Evolutionary conservation across 176 grass and related monocot species (phyloP).

Genomic region (Guadua angustifolia): DNA sequence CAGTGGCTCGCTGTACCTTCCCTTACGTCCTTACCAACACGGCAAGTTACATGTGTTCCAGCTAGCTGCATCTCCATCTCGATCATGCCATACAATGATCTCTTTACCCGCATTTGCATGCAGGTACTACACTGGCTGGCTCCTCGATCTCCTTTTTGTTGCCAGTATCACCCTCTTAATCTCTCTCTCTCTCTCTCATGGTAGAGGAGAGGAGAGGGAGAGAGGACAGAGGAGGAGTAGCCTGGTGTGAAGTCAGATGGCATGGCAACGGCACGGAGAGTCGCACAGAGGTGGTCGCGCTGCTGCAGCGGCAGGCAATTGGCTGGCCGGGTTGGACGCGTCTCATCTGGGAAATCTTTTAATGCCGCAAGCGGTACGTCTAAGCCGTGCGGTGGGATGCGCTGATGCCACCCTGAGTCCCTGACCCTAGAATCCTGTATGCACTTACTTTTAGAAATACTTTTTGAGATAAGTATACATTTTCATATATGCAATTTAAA

Average conservation of each 20-base stretch:
- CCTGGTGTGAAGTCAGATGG: not conserved
- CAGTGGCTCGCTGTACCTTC: too few relatives aligned
- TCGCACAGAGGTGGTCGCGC: not conserved
- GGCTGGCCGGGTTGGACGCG: slow-evolving; percentile 30
- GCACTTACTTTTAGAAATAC: not conserved
- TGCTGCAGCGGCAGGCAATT: not conserved
- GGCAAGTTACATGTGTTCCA: too few relatives aligned
- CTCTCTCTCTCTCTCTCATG: not conserved
- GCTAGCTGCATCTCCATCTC: too few relatives aligned
- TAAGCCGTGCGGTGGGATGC: not conserved
- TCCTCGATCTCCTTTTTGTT: not conserved
- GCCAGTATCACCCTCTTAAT: not conserved
- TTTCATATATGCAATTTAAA: too few relatives aligned
- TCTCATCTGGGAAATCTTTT: slow-evolving; percentile 24
- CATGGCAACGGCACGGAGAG: not conserved
- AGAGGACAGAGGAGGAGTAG: not conserved
- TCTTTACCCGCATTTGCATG: not conserved
- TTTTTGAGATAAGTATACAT: too few relatives aligned
- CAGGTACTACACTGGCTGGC: not conserved
- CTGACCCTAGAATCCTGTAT: not conserved
- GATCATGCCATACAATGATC: too few relatives aligned
- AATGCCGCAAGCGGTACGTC: slow-evolving; percentile 22
- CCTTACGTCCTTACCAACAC: not conserved
- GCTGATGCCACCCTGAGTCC: not conserved
- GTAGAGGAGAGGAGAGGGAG: not conserved